Evolutionary conservation across 2,329 filamentous ascomycete genomes (phyloP), one percentile per base, ranked within the genome.

Genomic region (Amphichorda felina): DNA sequence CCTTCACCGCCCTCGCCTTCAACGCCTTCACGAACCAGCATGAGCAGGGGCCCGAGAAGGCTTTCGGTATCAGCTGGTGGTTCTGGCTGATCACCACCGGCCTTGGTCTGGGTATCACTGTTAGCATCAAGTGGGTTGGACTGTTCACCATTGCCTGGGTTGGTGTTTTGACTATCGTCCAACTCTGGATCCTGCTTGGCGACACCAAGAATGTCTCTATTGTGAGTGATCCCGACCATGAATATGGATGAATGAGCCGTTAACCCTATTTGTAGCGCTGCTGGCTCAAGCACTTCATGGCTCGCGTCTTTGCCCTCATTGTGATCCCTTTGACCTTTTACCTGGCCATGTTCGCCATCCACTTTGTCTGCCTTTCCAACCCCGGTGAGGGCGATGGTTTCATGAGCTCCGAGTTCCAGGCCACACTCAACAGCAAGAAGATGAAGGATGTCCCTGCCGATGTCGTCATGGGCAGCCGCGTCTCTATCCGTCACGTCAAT

Each of bases 371-470:
- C 66, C 72, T 98, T 29, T 75, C 81, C 40, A 98, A 98, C 62
- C 91, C 91, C 19, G 91, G 91, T 40, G 91, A 98, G 35, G 91
- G 91, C 37, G 91, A 98, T 59, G 91, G 91, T 37, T 98, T 98
- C 68, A 98, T 98, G 91, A 95, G 88, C 54, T 94, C 89, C 37
- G 91, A 98, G 55, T 98, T 98, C 68, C 91, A 98, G 64, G 83
- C 91, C 22, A 96, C 91, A 2, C 69, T 98, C 45, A 98, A 96
- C 64, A 88, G 79, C 50, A 98, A 96, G 68, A 79, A 75, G 36
- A 98, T 98, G 91, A 80, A 86, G 54, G 87, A 94, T 58, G 87
- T 94, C 5, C 82, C 91, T 2, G 91, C 84, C 21, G 88, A 98
- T 60, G 82, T 98, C 39, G 79, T 82, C 19, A 81, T 91, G 50